Percentiles rank a stretch among this genome's conserved stretches.
Conservation (phyloP, 2,329 filamentous ascomycete genomes). For the Cadophora luteo-olivacea region DNA sequence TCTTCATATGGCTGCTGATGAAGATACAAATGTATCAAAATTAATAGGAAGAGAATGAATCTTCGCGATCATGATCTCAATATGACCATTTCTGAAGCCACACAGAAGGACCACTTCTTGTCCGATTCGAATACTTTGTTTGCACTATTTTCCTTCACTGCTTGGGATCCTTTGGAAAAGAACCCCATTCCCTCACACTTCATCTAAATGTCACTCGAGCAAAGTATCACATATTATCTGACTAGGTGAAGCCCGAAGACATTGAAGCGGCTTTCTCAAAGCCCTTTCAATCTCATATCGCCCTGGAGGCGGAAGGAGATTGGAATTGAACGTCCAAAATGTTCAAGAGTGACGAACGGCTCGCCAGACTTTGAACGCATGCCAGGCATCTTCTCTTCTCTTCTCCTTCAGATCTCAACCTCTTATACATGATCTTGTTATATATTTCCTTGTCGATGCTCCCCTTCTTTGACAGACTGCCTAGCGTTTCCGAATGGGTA, state of each 20-base stretch:
- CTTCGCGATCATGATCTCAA: slow-evolving; percentile 62
- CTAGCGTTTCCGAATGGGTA: neutral
- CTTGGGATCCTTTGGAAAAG: neutral
- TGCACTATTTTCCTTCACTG: neutral
- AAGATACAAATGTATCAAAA: slow-evolving; percentile 57
- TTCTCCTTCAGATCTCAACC: too few species aligned
- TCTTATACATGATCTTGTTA: neutral
- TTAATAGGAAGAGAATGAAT: slow-evolving; percentile 76
- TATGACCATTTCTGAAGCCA: slow-evolving; percentile 65
- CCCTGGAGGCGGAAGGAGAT: too few species aligned
- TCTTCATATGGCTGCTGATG: slow-evolving; percentile 59
- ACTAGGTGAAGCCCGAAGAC: neutral
- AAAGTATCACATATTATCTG: neutral
- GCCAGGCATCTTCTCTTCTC: too few species aligned
- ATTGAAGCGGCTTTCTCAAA: too few species aligned
- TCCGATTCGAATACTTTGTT: neutral
- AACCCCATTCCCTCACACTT: neutral
- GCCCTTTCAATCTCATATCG: too few species aligned
- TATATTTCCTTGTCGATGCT: neutral
- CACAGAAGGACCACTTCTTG: slow-evolving; percentile 12
- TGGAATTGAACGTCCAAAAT: too few species aligned
- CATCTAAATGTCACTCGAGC: too few species aligned
- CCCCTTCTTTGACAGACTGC: too few species aligned
- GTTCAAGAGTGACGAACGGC: neutral
- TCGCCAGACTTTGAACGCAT: neutral